Evolutionary conservation across 106 monocot species (phyloP).

Genomic region (Dioscorea dumetorum): DNA sequence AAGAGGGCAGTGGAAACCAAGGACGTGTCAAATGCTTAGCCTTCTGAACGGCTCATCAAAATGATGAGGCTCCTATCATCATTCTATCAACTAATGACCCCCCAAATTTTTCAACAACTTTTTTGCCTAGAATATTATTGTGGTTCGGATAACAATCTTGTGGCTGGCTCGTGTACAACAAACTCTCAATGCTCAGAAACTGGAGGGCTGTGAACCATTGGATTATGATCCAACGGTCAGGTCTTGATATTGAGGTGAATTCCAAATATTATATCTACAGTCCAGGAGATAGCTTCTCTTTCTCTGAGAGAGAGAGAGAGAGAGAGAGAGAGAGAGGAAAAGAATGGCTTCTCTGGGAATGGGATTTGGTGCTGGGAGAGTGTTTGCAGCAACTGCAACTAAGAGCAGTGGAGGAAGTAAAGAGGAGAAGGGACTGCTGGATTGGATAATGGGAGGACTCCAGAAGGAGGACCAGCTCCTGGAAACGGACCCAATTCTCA

Average conservation of each 20-base stretch:
- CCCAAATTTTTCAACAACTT: not conserved
- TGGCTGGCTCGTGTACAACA: not conserved
- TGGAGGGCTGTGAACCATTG: not conserved
- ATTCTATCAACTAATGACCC: not conserved
- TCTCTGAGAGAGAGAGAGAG: no score
- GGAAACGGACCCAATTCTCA: constrained; percentile 45
- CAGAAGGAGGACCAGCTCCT: constrained; percentile 48
- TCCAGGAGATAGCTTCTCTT: not conserved
- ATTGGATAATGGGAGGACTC: constrained; percentile 38
- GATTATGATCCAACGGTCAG: not conserved
- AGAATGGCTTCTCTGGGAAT: constrained; percentile 31
- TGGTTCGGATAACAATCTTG: constrained; percentile 12
- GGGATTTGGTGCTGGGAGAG: constrained; percentile 12
- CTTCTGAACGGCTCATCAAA: not conserved
- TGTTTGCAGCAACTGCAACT: constrained; percentile 13
- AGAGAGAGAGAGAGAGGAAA: not conserved
- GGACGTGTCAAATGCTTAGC: not conserved
- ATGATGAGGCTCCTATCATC: not conserved
- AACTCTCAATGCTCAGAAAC: no score
- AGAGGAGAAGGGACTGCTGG: constrained; percentile 38
- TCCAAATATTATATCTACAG: not conserved
- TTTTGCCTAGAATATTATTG: not conserved
- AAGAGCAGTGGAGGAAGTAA: constrained; percentile 11
- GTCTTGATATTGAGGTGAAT: not conserved
- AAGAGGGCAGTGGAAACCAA: not conserved